These are phyloP conservation scores for Zasmidium citrigriseum DNA, from an alignment of 2,329 filamentous ascomycete species.

Conservation along the genomic window DNA sequence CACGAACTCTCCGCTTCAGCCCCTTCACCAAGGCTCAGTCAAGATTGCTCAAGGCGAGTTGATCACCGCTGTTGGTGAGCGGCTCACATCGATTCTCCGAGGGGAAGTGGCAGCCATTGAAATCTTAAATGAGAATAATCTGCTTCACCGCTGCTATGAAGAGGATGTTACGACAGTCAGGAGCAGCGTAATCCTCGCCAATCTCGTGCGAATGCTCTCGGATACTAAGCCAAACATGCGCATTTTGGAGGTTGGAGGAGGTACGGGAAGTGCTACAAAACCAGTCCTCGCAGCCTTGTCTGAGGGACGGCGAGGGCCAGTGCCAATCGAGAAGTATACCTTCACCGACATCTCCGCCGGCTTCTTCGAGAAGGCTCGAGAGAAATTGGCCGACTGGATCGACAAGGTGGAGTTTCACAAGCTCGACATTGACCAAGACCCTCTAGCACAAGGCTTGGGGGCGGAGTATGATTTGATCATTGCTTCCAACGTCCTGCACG, in stretches of 20 bases:
- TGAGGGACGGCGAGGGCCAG: neutral
- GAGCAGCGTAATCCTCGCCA: too few species aligned
- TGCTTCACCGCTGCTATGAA: too few species aligned
- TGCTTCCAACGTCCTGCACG: conserved; percentile 24
- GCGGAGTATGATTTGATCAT: conserved; percentile 26
- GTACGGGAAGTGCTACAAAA: conserved; percentile 37
- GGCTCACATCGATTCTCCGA: conserved; percentile 4
- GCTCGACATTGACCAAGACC: conserved; percentile 34
- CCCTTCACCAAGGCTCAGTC: too few species aligned
- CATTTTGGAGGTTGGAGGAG: conserved; percentile 50
- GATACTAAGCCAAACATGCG: conserved; percentile 35
- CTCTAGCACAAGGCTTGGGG: conserved; percentile 34
- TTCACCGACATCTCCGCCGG: conserved; percentile 40
- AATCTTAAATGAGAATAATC: too few species aligned
- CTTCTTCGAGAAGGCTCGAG: conserved; percentile 42
- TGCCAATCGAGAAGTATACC: neutral
- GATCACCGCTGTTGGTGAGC: conserved; percentile 1
- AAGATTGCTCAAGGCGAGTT: too few species aligned
- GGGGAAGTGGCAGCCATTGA: conserved; percentile 5
- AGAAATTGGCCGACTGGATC: conserved; percentile 28
- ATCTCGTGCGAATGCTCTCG: neutral
- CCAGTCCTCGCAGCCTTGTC: conserved; percentile 1
- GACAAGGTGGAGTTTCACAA: conserved; percentile 34
- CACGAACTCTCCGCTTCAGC: too few species aligned
- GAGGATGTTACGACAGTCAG: too few species aligned